Base-by-base conservation (phyloP, 202 grass and related monocot genomes). In the Eragrostis tef region DNA sequence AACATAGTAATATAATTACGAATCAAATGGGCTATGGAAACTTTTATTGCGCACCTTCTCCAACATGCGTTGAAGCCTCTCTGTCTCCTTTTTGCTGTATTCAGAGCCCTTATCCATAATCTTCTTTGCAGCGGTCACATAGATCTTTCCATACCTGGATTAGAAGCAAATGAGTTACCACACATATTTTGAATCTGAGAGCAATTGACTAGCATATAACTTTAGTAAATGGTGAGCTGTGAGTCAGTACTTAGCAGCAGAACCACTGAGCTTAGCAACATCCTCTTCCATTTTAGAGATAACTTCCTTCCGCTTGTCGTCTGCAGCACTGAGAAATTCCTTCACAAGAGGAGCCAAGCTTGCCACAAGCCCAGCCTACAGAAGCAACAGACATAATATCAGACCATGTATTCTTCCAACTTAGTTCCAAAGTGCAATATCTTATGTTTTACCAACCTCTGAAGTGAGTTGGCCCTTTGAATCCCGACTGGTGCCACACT, bases 11-110 rank as follows among this genome's bases (percentile, higher is more conserved):
- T 24, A 82, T 71, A 20, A 78, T 39, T 39, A 39, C 5, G 16
- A 45, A 75, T 66, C 43, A 36, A 79, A 79, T 53, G 15, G 41
- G 36, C 26, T 9, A 16, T 8, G 3, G 4, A 45, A 67, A 61
- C 19, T 60, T 75, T 19, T 53, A 57, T 67, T 57, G 25, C 49
- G 0, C 70, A 95, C 95, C 92, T 95, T 98, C 70, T 93, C 95
- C 85, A 95, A 64, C 56, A 98, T 69, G 24, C 95, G 95, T n/a
- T 98, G 82, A 77, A 98, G 88, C 67, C 95, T 91, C 73, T 93
- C 90, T 1, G 84, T 90, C 91, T 98, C 95, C 67, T 91, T 95
- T 57, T 94, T 91, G n/a, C 88, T 64, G 58, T 98, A 98, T 34
- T 93, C 85, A 21, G 79, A 53, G 14, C 92, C 94, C 79, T 97